Base-by-base conservation (phyloP, 352 stramenopile genomes). In the Globisporangium mamillatum region DNA sequence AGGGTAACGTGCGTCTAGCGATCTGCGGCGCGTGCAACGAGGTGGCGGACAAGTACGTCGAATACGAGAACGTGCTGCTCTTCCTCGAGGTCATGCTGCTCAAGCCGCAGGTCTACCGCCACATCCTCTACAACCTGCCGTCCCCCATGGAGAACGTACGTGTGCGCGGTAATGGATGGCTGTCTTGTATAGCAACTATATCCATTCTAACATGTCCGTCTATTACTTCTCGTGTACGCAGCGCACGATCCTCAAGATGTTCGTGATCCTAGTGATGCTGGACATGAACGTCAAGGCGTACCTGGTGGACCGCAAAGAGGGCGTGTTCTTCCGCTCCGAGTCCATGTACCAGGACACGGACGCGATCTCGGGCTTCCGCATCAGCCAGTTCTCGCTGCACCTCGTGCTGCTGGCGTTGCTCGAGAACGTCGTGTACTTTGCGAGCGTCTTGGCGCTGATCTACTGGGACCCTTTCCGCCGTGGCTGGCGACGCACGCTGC, bases 221-320 rank as follows among this genome's bases (percentile, higher is more conserved):
- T 63, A 5, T 41, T 2, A 48, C 12, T 58, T 14, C 36, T 18
- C 38, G 9, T 55, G 20, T n/a, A 29, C 1, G 5, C 50, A 84
- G 77, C 70, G 77, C 14, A 85, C 84, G 57, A 74, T 89, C n/a
- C 66, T 91, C 53, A 91, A 91, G 76, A 79, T 93, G 24, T 91
- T 92, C 53, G 66, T 84, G 64, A 86, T 92, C 67, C 72, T 94
- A 25, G 82, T 90, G 36, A 90, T 94, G 83, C 75, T 94, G 36
- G 86, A 94, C 72, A 90, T 91, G 84, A 94, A 94, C 66, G 80
- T 90, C 66, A 94, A 94, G 74, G 86, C 86, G 24, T 93, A 93
- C 67, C 75, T 94, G 36, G 77, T 92, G 44, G 86, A 94, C 73
- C 74, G 81, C 27, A 71, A 81, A 32, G 76, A 79, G 10, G 86